A percentile compares a stretch with the other conserved stretches of the same genome.
Evolutionary conservation across 192 early-diverging fungal genomes (phyloP).

Genomic region (Entomortierella chlamydospora): DNA sequence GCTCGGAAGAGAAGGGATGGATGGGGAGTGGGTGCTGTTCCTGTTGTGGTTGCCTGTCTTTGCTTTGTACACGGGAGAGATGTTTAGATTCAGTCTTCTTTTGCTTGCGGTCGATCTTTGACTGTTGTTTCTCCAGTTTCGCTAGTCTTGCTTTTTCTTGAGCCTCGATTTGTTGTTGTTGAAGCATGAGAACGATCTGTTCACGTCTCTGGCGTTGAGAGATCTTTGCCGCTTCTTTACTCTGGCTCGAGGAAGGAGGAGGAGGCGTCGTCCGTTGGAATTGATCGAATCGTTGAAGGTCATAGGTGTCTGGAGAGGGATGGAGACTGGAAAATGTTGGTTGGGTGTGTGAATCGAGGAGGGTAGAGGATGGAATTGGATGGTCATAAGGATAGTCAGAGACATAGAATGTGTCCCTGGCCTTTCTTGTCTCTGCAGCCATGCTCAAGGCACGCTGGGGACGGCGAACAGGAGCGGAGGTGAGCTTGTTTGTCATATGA

Average conservation of each 20-base stretch:
- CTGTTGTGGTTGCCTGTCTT: background rate
- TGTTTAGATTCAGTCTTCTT: conserved; percentile 22
- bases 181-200: conserved; percentile 37
- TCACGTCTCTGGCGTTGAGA: conserved; percentile 38
- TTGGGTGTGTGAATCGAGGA: background rate
- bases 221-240: conserved; percentile 23
- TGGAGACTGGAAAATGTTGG: background rate
- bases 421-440: conserved; percentile 32
- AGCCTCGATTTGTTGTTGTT: conserved; percentile 46
- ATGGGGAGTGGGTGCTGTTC: conserved; percentile 22
- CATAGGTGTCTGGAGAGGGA: background rate
- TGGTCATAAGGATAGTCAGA: conserved; percentile 1
- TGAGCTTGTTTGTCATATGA: background rate
- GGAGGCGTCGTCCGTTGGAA: conserved; percentile 8
- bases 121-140: conserved; percentile 38
- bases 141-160: conserved; percentile 36
- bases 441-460: conserved; percentile 48
- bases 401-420: conserved; percentile 11
- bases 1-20: conserved; percentile 4
- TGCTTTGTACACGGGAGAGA: conserved; percentile 9
- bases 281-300: conserved; percentile 18
- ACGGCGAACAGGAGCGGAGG: conserved; percentile 22
- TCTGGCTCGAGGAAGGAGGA: conserved; percentile 3
- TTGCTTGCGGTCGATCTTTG: conserved; percentile 36
- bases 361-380: background rate